phyloP scores from a whole-genome alignment of 2,329 filamentous ascomycete species.

The Botrytis aclada region DNA sequence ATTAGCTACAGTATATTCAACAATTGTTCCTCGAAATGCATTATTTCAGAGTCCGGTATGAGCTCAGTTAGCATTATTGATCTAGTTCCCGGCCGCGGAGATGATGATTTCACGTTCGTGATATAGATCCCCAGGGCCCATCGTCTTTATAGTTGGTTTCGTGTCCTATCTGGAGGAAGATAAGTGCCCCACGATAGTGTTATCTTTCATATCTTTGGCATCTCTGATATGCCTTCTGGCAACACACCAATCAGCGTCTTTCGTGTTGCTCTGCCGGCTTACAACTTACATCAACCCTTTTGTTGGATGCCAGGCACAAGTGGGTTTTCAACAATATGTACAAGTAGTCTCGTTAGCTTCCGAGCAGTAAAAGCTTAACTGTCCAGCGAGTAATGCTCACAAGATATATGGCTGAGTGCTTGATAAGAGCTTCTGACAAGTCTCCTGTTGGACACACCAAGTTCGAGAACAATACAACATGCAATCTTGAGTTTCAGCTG shows the following conservation, averaged over 20 bases:
- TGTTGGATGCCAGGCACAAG: not conserved
- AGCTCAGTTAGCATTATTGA: not conserved
- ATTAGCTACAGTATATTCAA: not conserved
- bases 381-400: no score
- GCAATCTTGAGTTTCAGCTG: no score
- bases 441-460: no score
- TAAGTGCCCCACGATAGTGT: not conserved
- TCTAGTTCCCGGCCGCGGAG: not conserved
- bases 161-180: not conserved
- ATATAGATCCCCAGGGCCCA: not conserved
- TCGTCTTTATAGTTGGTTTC: slow-evolving; percentile 4
- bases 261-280: not conserved
- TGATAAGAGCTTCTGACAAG: not conserved
- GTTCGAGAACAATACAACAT: no score
- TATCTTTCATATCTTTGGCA: slow-evolving; percentile 11
- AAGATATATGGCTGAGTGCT: not conserved
- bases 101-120: not conserved
- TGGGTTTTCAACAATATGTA: not conserved
- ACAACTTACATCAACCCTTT: not conserved
- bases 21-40: not conserved
- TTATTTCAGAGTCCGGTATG: not conserved
- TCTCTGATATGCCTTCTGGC: not conserved
- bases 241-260: not conserved
- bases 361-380: not conserved
- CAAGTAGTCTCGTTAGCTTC: not conserved